These are phyloP conservation scores for Theobroma grandiflorum DNA, from an alignment of 441 rosid species.

Conservation along the genomic window DNA sequence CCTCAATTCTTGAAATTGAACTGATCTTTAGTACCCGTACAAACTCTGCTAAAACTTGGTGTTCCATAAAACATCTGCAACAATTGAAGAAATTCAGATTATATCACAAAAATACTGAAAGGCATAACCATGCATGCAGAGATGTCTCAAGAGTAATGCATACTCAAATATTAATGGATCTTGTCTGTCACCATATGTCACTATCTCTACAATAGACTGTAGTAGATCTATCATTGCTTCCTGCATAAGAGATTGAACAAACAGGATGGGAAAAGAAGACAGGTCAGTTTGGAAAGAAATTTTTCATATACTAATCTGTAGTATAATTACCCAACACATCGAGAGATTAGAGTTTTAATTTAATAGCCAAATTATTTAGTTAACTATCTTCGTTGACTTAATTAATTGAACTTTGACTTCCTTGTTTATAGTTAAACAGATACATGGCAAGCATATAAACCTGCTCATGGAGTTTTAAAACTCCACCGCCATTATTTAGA, in stretches of 20 bases:
- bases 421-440: conserved; percentile 16
- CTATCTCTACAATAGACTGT: conserved; percentile 74
- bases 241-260: conserved; percentile 37
- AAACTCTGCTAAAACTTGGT: conserved; percentile 77
- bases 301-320: not conserved
- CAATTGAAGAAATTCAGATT: conserved; percentile 8
- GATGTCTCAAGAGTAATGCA: conserved; percentile 18
- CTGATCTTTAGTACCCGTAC: conserved; percentile 60
- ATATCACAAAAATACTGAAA: conserved; percentile 11
- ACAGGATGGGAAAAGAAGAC: conserved; percentile 18
- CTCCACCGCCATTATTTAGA: not conserved
- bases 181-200: conserved; percentile 74
- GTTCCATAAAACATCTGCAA: conserved; percentile 75
- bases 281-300: conserved; percentile 15
- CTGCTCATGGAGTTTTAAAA: conserved; percentile 1
- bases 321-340: not conserved
- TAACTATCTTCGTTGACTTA: not conserved
- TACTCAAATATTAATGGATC: conserved; percentile 77
- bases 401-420: conserved; percentile 4
- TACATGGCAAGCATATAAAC: not conserved
- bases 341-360: conserved; percentile 1
- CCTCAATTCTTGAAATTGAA: conserved; percentile 60
- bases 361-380: not conserved
- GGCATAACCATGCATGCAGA: conserved; percentile 15
- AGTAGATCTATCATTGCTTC: conserved; percentile 65